Base-by-base conservation (phyloP, 768 basidiomycete genomes). In the Tricholoma hemisulphureum region DNA sequence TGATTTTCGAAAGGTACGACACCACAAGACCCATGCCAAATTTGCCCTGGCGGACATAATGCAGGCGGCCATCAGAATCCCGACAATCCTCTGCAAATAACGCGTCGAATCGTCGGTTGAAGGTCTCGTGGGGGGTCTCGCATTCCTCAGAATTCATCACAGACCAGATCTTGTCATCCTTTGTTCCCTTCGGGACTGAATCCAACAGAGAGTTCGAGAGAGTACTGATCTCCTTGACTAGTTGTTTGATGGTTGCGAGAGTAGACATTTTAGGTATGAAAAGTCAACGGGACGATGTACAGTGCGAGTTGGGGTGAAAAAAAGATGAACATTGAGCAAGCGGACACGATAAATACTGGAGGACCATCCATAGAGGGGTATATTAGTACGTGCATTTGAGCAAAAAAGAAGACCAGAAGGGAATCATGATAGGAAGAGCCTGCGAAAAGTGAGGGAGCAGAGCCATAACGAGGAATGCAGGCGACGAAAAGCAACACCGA, bases 151-250 rank as follows among this genome's bases (percentile, higher is more conserved):
- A 9, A 32, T 43, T 55, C 53, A 55, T 55, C 18, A 55, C 53
- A 45, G n/a, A 11, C 23, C 26, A 55, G 26, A 55, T 55, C 45
- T 55, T 55, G 41, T 55, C n/a, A n/a, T n/a, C n/a, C n/a, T n/a
- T n/a, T n/a, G n/a, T n/a, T n/a, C 34, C 14, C 7, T 35, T 53
- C 45, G 26, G 37, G 14, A 41, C 53, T 28, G n/a, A 45, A 45
- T 43, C 29, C 18, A 28, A 55, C 26, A 43, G 53, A 9, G 45
- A 55, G 13, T 29, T 23, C 41, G 52, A 53, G 28, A 53, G 21
- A 20, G 32, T 39, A 10, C 24, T 21, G 21, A 53, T 37, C 9
- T 21, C 34, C 28, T 53, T 53, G 24, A 55, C 39, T 6, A 55
- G 53, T n/a, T 20, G 39, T 41, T 18, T 41, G 39, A 41, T 41